Base-by-base conservation (phyloP, 179 eudicot species). In the Amaranthus tricolor region DNA sequence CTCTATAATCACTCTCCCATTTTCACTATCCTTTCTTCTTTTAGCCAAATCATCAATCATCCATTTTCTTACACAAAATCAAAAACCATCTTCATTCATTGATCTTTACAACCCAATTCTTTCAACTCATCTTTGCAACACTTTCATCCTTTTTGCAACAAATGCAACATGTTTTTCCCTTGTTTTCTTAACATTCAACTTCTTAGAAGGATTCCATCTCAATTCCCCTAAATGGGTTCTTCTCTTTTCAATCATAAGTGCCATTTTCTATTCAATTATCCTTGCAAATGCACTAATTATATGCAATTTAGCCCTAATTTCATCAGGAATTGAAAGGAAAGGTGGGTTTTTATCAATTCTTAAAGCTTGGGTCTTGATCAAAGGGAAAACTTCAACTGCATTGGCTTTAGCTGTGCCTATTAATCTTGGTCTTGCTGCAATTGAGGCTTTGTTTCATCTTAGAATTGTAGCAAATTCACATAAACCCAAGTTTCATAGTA, bases 381-480 rank as follows among this genome's bases (percentile, higher is more conserved):
- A 73, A 59, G 94, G 96, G 20, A 86, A 84, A 21, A 82, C 88
- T 8, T 77, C 84, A 24, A 89, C 86, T 10, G 98, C 97, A 0
- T 57, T 94, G 62, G 84, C 91, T 7, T 63, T 94, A 51, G 86
- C 94, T 0, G 65, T 92, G 70, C 88, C 90, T 19, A 70, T 80
- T 15, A 92, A 89, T 68, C 43, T 92, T 16, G 90, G 86, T 8
- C 31, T 90, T 45, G 94, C 96, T 3, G 90, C 85, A 6, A 64
- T 92, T 4, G 98, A 94, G 51, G 89, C 89, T 13, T 74, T 94
- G 78, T 94, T 94, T 64, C 88, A 84, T 45, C 90, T 79, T 83
- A 74, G 98, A 44, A 86, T 90, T 11, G 40, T 69, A 6, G 72
- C 57, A 24, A 53, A 59, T 7, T 6, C 17, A 15, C 61, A 19